Evolutionary conservation across 202 grass and related monocot species (phyloP).

Genomic region (Digitaria exilis): DNA sequence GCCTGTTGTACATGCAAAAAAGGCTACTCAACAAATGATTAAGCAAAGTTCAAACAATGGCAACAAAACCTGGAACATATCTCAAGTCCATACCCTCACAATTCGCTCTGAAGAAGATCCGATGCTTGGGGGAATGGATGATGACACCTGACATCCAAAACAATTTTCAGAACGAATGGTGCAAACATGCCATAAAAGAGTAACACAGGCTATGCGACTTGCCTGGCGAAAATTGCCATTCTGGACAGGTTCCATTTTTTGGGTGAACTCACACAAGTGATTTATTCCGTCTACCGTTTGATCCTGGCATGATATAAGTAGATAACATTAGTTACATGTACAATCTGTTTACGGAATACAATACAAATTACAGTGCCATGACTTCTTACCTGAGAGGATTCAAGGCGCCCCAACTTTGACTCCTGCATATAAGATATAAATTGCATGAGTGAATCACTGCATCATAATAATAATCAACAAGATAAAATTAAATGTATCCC

Average conservation of each 20-base stretch:
- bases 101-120: constrained; percentile 3
- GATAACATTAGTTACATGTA: neutral
- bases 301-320: constrained; percentile 48
- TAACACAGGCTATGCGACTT: constrained; percentile 27
- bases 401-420: constrained; percentile 62
- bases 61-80: neutral
- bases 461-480: neutral
- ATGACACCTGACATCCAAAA: constrained; percentile 31
- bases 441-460: constrained; percentile 30
- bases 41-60: neutral
- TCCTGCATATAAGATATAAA: constrained; percentile 50
- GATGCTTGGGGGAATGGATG: constrained; percentile 13
- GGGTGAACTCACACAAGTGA: constrained; percentile 58
- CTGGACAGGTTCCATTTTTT: constrained; percentile 44
- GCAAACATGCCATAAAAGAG: neutral
- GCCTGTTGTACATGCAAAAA: neutral
- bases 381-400: constrained; percentile 64
- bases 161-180: neutral
- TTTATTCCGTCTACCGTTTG: constrained; percentile 55
- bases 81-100: neutral
- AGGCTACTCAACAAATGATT: neutral
- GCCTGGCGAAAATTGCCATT: constrained; percentile 41
- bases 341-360: neutral
- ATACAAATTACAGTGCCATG: neutral
- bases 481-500: neutral